Conservation (phyloP, 2,329 filamentous ascomycete species). For the Botrytis tulipae region DNA sequence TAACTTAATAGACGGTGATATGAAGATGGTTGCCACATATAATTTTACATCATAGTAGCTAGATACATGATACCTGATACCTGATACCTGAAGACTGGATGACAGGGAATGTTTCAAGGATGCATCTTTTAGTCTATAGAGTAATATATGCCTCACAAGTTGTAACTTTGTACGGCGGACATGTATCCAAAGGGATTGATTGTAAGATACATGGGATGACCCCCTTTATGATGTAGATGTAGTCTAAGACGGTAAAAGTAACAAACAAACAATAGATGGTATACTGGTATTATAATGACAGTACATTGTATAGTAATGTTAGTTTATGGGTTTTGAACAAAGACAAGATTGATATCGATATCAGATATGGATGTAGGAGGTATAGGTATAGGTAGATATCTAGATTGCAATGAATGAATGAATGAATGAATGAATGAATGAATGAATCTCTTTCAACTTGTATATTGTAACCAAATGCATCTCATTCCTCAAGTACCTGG, state of each 20-base stretch:
- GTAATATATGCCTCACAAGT: constrained; percentile 10
- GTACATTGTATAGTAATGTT: background rate
- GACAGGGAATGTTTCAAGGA: constrained; percentile 3
- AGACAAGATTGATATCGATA: background rate
- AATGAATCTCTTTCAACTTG: background rate
- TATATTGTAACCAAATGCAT: background rate
- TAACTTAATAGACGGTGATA: background rate
- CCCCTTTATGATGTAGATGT: background rate
- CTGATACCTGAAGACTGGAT: background rate
- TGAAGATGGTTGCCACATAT: background rate
- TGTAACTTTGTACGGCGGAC: too few relatives aligned
- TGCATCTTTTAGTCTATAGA: background rate
- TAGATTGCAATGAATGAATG: too few relatives aligned
- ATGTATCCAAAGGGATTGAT: background rate
- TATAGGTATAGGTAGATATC: too few relatives aligned
- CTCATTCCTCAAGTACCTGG: background rate
- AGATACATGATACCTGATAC: background rate
- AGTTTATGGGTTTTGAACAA: background rate
- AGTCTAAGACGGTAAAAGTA: background rate
- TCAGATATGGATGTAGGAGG: background rate
- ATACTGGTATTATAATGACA: background rate
- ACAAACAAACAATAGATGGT: background rate
- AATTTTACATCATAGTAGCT: background rate
- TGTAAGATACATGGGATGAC: background rate
- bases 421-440: too few relatives aligned